These are phyloP conservation scores for Erodium moschatum DNA, from an alignment of 441 rosid genomes.

Conservation along the genomic window DNA sequence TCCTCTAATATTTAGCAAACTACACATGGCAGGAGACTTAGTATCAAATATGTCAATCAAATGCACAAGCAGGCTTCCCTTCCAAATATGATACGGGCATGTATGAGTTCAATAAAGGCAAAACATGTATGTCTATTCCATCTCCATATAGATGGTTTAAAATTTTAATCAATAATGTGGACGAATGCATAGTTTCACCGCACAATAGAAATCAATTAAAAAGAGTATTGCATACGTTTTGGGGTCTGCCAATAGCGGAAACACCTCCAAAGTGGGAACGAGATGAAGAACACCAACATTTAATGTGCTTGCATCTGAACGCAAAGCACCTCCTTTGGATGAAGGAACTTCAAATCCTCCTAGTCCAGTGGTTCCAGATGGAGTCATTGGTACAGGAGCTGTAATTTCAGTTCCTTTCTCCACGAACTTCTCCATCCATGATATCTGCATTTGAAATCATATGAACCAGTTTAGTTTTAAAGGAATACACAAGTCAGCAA, in stretches of 20 bases:
- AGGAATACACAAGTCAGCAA: background rate
- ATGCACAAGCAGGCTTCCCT: background rate
- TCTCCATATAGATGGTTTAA: background rate
- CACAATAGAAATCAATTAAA: background rate
- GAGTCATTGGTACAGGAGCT: constrained; percentile 96
- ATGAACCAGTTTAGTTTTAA: constrained; percentile 5
- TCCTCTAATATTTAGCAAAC: background rate
- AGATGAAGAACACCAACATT: constrained; percentile 95
- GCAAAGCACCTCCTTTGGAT: constrained; percentile 77
- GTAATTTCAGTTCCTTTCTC: constrained; percentile 87
- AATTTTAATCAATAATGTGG: constrained; percentile 3
- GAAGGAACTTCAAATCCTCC: constrained; percentile 99
- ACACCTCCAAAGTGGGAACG: constrained; percentile 87
- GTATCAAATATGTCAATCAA: background rate
- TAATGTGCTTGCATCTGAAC: constrained; percentile 92
- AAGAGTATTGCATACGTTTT: constrained; percentile 49
- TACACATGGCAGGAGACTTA: background rate
- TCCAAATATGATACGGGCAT: background rate
- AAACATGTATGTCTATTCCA: background rate
- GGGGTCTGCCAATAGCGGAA: constrained; percentile 69
- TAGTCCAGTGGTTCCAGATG: constrained; percentile 90
- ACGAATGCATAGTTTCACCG: background rate
- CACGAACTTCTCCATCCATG: constrained; percentile 99
- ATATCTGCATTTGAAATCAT: constrained; percentile 51
- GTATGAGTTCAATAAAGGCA: background rate